Conservation (phyloP, 2,329 filamentous ascomycete genomes). For the Trichoderma guizhouense region DNA sequence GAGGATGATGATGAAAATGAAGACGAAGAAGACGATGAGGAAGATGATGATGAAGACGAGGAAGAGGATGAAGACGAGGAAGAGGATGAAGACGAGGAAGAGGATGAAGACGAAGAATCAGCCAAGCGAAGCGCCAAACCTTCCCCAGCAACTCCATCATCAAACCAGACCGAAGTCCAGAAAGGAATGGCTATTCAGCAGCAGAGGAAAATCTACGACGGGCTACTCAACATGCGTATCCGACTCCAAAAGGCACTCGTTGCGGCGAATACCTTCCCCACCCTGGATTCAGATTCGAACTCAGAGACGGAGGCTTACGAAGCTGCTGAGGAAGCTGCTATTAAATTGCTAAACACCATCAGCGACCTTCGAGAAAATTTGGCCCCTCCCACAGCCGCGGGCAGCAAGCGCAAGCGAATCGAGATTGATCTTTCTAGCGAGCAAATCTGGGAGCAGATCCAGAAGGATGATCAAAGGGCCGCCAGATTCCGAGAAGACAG, state of each 20-base stretch:
- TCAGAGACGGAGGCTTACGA: conserved; percentile 55
- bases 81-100: background rate
- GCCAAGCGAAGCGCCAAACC: conserved; percentile 33
- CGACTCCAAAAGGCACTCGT: conserved; percentile 88
- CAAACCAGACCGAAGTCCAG: conserved; percentile 57
- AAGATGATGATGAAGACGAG: conserved; percentile 32
- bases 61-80: background rate
- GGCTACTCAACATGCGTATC: conserved; percentile 84
- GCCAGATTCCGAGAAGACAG: conserved; percentile 63
- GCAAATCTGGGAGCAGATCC: conserved; percentile 70
- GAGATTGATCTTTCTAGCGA: conserved; percentile 56
- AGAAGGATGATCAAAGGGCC: conserved; percentile 59
- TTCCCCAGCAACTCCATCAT: conserved; percentile 31
- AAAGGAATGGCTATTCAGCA: conserved; percentile 85
- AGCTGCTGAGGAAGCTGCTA: conserved; percentile 79
- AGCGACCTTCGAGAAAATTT: conserved; percentile 65
- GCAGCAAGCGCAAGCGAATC: conserved; percentile 61
- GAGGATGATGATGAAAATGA: conserved; percentile 38
- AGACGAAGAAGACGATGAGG: conserved; percentile 21
- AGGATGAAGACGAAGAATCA: conserved; percentile 21
- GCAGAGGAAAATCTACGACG: conserved; percentile 83
- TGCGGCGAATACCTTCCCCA: conserved; percentile 69
- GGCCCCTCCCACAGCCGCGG: conserved; percentile 45
- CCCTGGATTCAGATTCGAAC: conserved; percentile 39
- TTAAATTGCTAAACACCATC: conserved; percentile 80